Base-by-base conservation (phyloP, 331 rosid genomes). In the Quercus tomentella region DNA sequence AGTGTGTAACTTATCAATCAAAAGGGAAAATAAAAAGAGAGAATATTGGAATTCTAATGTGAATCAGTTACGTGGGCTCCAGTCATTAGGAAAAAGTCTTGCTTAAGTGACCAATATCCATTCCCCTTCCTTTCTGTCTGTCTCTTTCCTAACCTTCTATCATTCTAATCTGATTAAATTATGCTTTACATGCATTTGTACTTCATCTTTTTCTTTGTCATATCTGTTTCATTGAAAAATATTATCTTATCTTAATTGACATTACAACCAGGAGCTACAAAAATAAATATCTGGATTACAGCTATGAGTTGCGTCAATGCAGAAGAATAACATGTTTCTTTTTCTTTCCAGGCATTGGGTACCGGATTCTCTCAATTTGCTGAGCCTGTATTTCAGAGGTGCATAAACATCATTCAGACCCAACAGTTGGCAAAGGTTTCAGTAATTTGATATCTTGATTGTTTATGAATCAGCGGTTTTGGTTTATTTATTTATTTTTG, bases 361-460 rank as follows among this genome's bases (percentile, higher is more conserved):
- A 76, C 91, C 1, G 98, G 98, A 84, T 96, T 96, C 83, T 63
- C 99, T 76, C 96, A 84, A 81, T 96, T 93, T 72, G 92, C 99
- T 31, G 97, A 89, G 82, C 98, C 99, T 54, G 99, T 96, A 78
- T 96, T 88, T 81, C 93, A 88, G 93, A 93, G 99, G 85, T 96
- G 99, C 88, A 92, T 93, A 85, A 89, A 77, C 88, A 96, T 96
- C 88, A 90, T 96, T 68, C 98, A 93, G 89, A 87, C 88, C 76
- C 99, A 96, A 85, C 97, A 86, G 79, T 82, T 89, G 76, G 97
- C 99, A 5, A 96, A 93, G 99, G 99, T 96, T 72, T 61, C 63
- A 72, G 56, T 77, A 51, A 54, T 83, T 71, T 73, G 70, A 52
- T 74, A 37, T 55, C 30, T 77, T 37, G 8, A 61, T 76, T 23